Evolutionary conservation across 345 rosid species (phyloP), one percentile per base, ranked within the genome.

Genomic region (Ailanthus altissimus): DNA sequence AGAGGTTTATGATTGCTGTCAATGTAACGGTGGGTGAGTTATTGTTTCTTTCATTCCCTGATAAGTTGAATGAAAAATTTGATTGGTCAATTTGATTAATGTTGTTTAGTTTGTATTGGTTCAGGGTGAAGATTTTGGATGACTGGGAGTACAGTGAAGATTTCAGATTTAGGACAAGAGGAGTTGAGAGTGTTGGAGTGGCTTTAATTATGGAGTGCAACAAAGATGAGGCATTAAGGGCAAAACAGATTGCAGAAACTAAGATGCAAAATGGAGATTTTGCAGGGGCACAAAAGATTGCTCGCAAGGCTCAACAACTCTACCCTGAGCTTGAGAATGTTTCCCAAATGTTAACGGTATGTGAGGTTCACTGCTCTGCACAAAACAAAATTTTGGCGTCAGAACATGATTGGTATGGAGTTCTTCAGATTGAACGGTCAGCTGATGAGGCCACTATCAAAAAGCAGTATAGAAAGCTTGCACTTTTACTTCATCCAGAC

Each of bases 401-500:
- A 32, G 94, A 89, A 58, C 82, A 58, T 79, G 93, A 95, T 79
- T 95, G 99, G 99, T 95, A 95, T 74, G 88, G 88, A 36, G 82
- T 95, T 82, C 98, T 95, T 64, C 93, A 91, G 79, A 77, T 87
- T 60, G 91, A 83, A 75, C 85, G 56, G 51, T 78, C 81, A 2
- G 84, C 88, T 46, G 97, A 88, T 68, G 93, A 86, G 58, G 77
- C 67, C 45, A 82, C 85, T 14, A 86, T 95, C 84, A 92, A 84
- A 92, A 92, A 90, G 87, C 99, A 95, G 61, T 91, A 86, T 80
- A 90, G 86, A 84, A 95, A 91, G 88, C 89, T 92, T 32, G 94
- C 94, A 0, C 84, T 95, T 78, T 83, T 84, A 51, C 94, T 95
- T 74, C 99, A 95, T 88, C 99, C 99, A 0, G 98, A 95, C 70